phyloP scores from a whole-genome alignment of 495 filamentous ascomycete genomes.

The Aspergillus sclerotiicarbonarius region DNA sequence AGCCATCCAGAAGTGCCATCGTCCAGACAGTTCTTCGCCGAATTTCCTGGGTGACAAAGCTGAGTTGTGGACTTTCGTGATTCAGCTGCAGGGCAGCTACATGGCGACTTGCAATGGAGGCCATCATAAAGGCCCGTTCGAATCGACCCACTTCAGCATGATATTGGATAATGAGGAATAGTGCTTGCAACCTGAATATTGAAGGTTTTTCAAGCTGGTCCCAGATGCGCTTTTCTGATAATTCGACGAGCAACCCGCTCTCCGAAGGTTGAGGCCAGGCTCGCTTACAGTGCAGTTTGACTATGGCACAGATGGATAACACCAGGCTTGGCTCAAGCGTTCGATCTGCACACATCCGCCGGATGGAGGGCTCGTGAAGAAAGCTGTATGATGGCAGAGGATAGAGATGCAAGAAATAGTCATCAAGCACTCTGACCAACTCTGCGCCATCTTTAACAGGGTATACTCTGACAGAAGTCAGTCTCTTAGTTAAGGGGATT shows the following conservation, averaged over 20 bases:
- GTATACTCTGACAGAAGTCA: too few relatives aligned
- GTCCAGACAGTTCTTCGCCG: constrained; percentile 23
- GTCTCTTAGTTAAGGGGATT: too few relatives aligned
- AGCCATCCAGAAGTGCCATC: constrained; percentile 15
- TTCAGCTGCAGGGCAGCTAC: constrained; percentile 19
- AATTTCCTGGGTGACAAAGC: constrained; percentile 20
- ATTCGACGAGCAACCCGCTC: neutral
- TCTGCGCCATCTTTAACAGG: too few relatives aligned
- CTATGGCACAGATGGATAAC: neutral
- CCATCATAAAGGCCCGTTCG: constrained; percentile 21
- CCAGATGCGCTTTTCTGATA: constrained; percentile 9
- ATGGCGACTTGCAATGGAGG: constrained; percentile 16
- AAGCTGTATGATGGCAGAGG: constrained; percentile 20
- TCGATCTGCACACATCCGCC: neutral
- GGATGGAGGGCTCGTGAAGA: constrained; percentile 18
- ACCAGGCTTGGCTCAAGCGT: neutral
- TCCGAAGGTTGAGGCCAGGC: neutral
- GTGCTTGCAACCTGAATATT: constrained; percentile 14
- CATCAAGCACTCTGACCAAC: too few relatives aligned
- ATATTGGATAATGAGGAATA: constrained; percentile 19
- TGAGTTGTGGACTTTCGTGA: constrained; percentile 20
- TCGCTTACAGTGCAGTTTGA: neutral
- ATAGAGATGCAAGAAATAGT: constrained; percentile 4
- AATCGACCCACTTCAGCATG: constrained; percentile 14
- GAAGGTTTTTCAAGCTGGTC: constrained; percentile 15